Base-by-base conservation (phyloP, 495 filamentous ascomycete genomes). In the Daldinia vernicosa region DNA sequence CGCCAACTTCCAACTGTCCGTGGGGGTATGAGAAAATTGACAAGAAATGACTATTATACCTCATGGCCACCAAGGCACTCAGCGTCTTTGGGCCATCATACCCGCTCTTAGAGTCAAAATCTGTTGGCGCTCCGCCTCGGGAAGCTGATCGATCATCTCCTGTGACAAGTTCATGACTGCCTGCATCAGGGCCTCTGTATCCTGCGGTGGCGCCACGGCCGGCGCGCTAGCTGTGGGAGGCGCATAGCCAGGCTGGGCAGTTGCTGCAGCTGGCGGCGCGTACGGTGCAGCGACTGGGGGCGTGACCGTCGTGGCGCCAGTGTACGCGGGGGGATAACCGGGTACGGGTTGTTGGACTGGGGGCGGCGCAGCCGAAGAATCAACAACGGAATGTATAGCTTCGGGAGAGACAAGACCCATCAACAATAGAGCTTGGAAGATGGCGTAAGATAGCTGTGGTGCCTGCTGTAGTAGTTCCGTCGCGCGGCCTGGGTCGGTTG, bases 351-450 rank as follows among this genome's bases (percentile, higher is more conserved):
- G 61, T 30, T 74, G 75, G 14, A 52, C 67, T 9, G 52, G 54
- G 12, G 63, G 70, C 12, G 56, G 74, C 14, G 69, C 65, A 32
- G 76, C 73, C 50, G 71, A 70, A n/a, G 72, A 72, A n/a, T 84
- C 84, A 27, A 84, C 60, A 15, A 84, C 84, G 6, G 84, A 82
- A 70, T 80, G 80, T 58, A 84, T 84, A 22, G 83, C 82, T 40
- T 85, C 79, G 50, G 80, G 78, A 5, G 95, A 93, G 60, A 99
- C 95, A 7, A 99, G 88, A 47, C 92, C 92, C 89, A 98, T 94
- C 15, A 98, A 86, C 0, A 99, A 87, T 4, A 99, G 84, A 6
- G 94, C 91, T 78, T 98, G 96, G 83, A 99, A 98, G 71, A 98
- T 92, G 26, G 95, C 96, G 73, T 97, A 98, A 45, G 92, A 89